Base-by-base conservation (phyloP, 768 basidiomycete genomes). In the Sutorius australiensis region DNA sequence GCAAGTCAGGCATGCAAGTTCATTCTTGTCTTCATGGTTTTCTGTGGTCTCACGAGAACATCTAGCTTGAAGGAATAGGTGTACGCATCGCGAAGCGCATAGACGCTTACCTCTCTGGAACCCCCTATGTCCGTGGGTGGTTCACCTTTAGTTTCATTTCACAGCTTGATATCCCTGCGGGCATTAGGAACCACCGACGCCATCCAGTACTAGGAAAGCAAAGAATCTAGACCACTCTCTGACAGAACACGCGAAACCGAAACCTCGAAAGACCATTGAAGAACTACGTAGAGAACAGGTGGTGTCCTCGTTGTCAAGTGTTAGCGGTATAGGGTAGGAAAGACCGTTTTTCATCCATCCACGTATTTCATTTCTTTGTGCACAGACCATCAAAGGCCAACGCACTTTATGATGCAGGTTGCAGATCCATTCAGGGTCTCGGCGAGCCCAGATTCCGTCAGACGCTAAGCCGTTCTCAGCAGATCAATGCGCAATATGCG, bases 281-380 rank as follows among this genome's bases (percentile, higher is more conserved):
- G 62, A 69, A 54, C 55, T 67, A 42, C 55, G 63, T 51, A 68
- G 55, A 51, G 58, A 59, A 58, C 60, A 68, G 50, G 58, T 70
- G 1, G 48, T 72, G 4, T 59, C 64, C 13, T 62, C 67, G 17
- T 61, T 83, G 46, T 64, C 68, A 51, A 62, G 61, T 5, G 54
- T 84, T 37, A 71, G 72, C 10, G 74, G 77, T 4, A 70, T 84
- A 55, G 82, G 83, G 81, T 82, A 60, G 46, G 70, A 69, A 53
- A 36, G 30, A 16, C 19, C n/a, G 40, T 40, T 36, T 44, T 13
- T 21, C 31, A 0, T 32, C n/a, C 12, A 14, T 37, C 16, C 16
- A 14, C 12, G 16, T 37, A 21, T 42, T 17, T 54, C 41, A 48
- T 36, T 48, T 42, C 19, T 27, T 45, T 40, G 33, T 41, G n/a